These are phyloP conservation scores for Eutreptiella sp. DNA, from an alignment of 208 protist genomes.

Conservation along the genomic window DNA sequence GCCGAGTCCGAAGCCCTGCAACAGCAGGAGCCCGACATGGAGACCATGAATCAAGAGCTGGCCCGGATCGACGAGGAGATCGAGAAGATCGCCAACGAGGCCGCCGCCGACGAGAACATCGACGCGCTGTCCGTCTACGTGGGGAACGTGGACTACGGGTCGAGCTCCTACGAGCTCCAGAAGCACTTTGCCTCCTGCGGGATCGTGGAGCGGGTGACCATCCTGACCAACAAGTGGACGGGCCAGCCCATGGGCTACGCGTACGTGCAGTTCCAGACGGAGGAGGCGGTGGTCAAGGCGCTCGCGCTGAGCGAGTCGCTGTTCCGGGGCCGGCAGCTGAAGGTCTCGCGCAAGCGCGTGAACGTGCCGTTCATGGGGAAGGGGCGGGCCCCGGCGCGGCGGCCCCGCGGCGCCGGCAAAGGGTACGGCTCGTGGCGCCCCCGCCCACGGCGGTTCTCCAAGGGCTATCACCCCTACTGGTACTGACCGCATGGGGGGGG, in stretches of 20 bases:
- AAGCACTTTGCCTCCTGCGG: conserved; percentile 79
- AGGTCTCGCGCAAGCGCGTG: conserved; percentile 19
- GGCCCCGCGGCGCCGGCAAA: background rate
- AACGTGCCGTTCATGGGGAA: conserved; percentile 1
- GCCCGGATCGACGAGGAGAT: background rate
- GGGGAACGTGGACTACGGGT: conserved; percentile 69
- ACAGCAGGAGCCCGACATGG: too few relatives aligned
- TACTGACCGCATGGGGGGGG: too few relatives aligned
- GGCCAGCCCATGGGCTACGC: conserved; percentile 79
- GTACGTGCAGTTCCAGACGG: conserved; percentile 81
- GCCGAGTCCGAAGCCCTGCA: too few relatives aligned
- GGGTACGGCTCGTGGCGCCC: too few relatives aligned
- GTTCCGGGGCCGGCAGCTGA: conserved; percentile 28
- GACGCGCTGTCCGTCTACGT: conserved; percentile 75
- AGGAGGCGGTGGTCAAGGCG: conserved; percentile 66
- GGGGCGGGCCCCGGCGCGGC: background rate
- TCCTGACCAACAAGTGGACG: conserved; percentile 76
- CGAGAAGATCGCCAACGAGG: conserved; percentile 9
- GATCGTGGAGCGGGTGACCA: conserved; percentile 73
- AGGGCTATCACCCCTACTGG: too few relatives aligned
- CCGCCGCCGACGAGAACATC: conserved; percentile 48
- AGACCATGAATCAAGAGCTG: conserved; percentile 12
- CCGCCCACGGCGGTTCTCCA: too few relatives aligned
- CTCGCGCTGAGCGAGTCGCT: conserved; percentile 31
- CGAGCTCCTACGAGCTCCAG: conserved; percentile 78